Evolutionary conservation across 2,329 filamentous ascomycete species (phyloP), one percentile per base, ranked within the genome.

Genomic region (Fusarium haematococcum): DNA sequence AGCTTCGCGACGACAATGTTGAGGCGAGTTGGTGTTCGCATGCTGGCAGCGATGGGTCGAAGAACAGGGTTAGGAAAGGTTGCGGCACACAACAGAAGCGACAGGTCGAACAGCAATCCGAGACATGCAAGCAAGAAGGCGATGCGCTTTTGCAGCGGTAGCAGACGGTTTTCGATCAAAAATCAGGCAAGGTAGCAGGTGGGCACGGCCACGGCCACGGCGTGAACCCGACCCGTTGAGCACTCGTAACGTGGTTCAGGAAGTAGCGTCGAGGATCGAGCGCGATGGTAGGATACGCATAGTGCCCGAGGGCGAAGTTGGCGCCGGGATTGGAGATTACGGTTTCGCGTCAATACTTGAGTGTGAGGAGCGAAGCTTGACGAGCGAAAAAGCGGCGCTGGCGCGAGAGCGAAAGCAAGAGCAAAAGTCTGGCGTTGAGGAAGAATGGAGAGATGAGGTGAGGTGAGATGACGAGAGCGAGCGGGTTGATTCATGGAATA

Each of bases 71-170:
- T 72, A 64, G 70, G 64, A 65, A 65, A 52, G 64, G 68, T 73
- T 70, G 72, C 65, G 63, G 72, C 69, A 71, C 74, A 74, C 65
- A 68, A 66, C 71, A 71, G 63, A 59, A 71, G 68, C 60, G 61
- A 71, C 69, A 70, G 56, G 67, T 73, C 71, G 68, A 61, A 65
- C 52, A 56, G 50, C 64, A 64, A 54, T 69, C 67, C 67, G 64
- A 78, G 74, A 78, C 72, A 78, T 79, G 71, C 67, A 76, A 70
- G 68, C 63, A 76, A 67, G 63, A 58, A 73, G 70, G 70, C 65
- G 70, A 73, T 57, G 67, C 60, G 57, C 64, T 70, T 73, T 62
- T 56, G 68, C 41, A 39, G 50, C 54, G 48, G 48, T 32, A 59
- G 62, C 39, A 35, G 60, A 27, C 48, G 65, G 52, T 63, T 64